Base-by-base conservation (phyloP, 306 rosid genomes). In the Gleditsia sinensis region DNA sequence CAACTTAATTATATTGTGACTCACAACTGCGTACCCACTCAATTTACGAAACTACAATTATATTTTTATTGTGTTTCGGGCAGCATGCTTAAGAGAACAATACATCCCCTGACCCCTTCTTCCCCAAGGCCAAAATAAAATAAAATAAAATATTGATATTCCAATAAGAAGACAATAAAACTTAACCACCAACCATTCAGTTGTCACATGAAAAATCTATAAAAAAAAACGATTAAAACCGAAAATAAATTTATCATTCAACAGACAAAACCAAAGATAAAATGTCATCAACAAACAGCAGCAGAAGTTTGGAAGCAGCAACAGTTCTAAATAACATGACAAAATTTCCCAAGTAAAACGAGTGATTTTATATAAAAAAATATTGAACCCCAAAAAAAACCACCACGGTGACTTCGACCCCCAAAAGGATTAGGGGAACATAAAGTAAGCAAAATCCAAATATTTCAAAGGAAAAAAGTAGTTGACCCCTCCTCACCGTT, bases 401-500 rank as follows among this genome's bases (percentile, higher is more conserved):
- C 45, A 33, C 14, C 48, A 21, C 7, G 62, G n/a, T 24, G 43
- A 46, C 13, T 40, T 27, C 12, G 16, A 25, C 23, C 33, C 5
- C 23, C 9, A 24, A 17, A 20, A 14, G 69, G 62, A 14, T 2
- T 37, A 34, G 28, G 19, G 11, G 23, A 63, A 21, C 23, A 58
- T 8, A 25, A 1, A 49, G 28, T 7, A 14, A 43, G 30, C 50
- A 14, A 23, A 17, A 60, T 12, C 3, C 48, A 21, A 32, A 59
- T 17, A 13, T 4, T 25, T 55, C 17, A 3, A 7, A 10, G 13
- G 33, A 10, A 21, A 16, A 16, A 0, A 7, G 42, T 23, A 39
- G 42, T 16, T 12, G 6, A 43, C 4, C 9, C 25, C n/a, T 3
- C 34, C 74, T 51, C 83, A 87, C 92, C 90, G 87, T 81, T 86